Evolutionary conservation across 352 stramenopile species (phyloP).

Genomic region (Phytophthora boehmeriae): DNA sequence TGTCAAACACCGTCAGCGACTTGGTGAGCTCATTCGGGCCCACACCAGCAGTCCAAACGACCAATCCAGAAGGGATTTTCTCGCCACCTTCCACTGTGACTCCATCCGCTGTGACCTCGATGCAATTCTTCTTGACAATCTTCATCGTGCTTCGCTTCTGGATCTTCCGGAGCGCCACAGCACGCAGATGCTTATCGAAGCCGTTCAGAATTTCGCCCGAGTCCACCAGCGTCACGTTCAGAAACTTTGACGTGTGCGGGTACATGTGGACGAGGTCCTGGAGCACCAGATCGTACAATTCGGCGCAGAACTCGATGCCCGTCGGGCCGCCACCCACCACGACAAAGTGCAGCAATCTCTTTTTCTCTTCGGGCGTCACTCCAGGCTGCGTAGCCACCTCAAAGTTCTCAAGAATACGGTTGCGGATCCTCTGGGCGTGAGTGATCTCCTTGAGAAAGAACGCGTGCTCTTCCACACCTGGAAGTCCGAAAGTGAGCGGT

Average conservation of each 20-base stretch:
- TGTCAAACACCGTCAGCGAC: slow-evolving; percentile 62
- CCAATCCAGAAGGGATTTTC: slow-evolving; percentile 64
- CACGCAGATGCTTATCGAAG: slow-evolving; percentile 64
- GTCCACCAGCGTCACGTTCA: slow-evolving; percentile 68
- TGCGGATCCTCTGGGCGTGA: slow-evolving; percentile 89
- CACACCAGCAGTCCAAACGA: slow-evolving; percentile 79
- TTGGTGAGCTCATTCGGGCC: slow-evolving; percentile 76
- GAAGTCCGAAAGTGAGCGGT: slow-evolving; percentile 94
- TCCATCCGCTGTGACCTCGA: slow-evolving; percentile 56
- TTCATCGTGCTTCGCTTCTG: slow-evolving; percentile 68
- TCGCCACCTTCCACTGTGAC: slow-evolving; percentile 65
- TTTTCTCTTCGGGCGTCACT: slow-evolving; percentile 79
- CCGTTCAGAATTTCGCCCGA: slow-evolving; percentile 70
- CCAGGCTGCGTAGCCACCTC: slow-evolving; percentile 92
- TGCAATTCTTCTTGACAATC: slow-evolving; percentile 79
- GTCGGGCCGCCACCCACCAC: slow-evolving; percentile 96
- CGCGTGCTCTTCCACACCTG: slow-evolving; percentile 89
- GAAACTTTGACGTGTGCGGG: slow-evolving; percentile 67
- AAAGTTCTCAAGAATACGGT: slow-evolving; percentile 90
- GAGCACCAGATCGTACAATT: slow-evolving; percentile 94
- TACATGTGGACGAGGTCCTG: slow-evolving; percentile 90
- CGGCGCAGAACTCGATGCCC: slow-evolving; percentile 94
- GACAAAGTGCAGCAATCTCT: slow-evolving; percentile 94
- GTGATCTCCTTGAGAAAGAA: slow-evolving; percentile 98
- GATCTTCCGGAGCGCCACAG: slow-evolving; percentile 75